Conservation (phyloP, 306 rosid species). For the Rosa persica region DNA sequence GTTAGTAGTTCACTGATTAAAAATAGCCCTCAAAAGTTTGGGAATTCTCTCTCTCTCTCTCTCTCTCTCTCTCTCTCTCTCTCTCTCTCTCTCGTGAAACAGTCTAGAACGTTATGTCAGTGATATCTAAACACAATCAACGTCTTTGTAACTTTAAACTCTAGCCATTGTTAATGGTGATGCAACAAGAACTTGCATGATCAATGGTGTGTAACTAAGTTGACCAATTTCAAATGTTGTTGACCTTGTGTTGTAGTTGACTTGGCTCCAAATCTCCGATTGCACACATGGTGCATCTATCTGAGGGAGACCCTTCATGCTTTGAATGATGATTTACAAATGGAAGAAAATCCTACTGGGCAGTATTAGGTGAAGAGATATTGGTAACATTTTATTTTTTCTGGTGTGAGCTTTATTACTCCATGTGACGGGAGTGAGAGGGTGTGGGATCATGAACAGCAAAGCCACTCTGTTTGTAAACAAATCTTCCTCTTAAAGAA, state of each 20-base stretch:
- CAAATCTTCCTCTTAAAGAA: constrained; percentile 22
- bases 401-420: neutral
- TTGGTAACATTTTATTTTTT: neutral
- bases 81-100: too few species aligned
- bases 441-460: constrained; percentile 35
- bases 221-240: neutral
- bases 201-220: neutral
- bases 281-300: neutral
- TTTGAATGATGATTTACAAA: neutral
- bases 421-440: constrained; percentile 20
- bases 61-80: too few species aligned
- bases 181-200: neutral
- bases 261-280: neutral
- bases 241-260: constrained; percentile 6
- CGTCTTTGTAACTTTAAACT: neutral
- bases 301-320: neutral
- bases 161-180: neutral
- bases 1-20: too few species aligned
- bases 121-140: neutral
- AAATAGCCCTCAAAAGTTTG: neutral
- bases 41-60: too few species aligned
- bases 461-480: constrained; percentile 8
- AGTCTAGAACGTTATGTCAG: neutral
- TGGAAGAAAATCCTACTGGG: neutral
- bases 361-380: neutral